Evolutionary conservation across 2,329 filamentous ascomycete species (phyloP).

Genomic region (Microsporum canis): DNA sequence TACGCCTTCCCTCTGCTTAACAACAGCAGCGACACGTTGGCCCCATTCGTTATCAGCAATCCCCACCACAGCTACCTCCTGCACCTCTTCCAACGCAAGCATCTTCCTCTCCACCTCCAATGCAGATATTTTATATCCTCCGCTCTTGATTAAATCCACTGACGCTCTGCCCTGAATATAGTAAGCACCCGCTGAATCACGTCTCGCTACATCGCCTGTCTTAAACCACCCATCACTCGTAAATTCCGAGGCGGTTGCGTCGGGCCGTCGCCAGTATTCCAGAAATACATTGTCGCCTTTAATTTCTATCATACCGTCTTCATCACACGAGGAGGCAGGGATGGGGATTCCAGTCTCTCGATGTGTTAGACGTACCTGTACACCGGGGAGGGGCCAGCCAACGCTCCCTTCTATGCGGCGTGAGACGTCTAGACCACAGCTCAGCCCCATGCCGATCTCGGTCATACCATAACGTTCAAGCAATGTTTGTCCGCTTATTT

Average conservation of each 20-base stretch:
- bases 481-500: slow-evolving; percentile 34
- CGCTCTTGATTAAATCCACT: slow-evolving; percentile 45
- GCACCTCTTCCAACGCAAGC: slow-evolving; percentile 37
- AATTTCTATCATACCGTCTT: slow-evolving; percentile 36
- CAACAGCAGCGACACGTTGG: slow-evolving; percentile 44
- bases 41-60: slow-evolving; percentile 45
- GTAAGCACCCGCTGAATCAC: slow-evolving; percentile 33
- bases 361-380: slow-evolving; percentile 37
- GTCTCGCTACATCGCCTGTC: slow-evolving; percentile 37
- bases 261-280: slow-evolving; percentile 35
- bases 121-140: slow-evolving; percentile 46
- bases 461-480: slow-evolving; percentile 42
- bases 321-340: slow-evolving; percentile 18
- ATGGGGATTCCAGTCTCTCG: slow-evolving; percentile 28
- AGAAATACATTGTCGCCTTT: slow-evolving; percentile 33
- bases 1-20: slow-evolving; percentile 32
- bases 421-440: slow-evolving; percentile 32
- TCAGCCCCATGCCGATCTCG: slow-evolving; percentile 41
- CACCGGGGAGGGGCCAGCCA: slow-evolving; percentile 38
- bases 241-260: slow-evolving; percentile 37
- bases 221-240: slow-evolving; percentile 40
- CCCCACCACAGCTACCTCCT: slow-evolving; percentile 44
- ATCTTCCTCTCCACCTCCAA: slow-evolving; percentile 46
- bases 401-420: slow-evolving; percentile 39
- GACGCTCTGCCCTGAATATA: slow-evolving; percentile 44